Percentiles rank a stretch among this genome's conserved stretches.
Conservation (phyloP, 73 alveolate genomes). For the Tetrahymena elliotti region DNA sequence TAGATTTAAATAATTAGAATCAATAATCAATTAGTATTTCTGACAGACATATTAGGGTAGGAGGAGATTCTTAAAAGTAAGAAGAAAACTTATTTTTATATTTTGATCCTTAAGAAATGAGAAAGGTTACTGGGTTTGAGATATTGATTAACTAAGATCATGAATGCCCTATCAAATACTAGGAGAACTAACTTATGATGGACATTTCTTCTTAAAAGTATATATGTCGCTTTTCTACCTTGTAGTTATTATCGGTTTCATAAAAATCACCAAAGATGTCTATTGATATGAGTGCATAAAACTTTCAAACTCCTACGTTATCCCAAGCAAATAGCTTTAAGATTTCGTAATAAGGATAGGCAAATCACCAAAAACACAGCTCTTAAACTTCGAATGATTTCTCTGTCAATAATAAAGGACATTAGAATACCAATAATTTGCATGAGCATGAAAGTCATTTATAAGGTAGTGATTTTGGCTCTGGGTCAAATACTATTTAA, state of each 20-base stretch:
- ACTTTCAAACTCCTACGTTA: background rate
- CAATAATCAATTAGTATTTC: background rate
- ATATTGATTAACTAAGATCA: background rate
- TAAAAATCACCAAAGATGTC: background rate
- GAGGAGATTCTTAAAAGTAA: background rate
- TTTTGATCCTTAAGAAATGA: background rate
- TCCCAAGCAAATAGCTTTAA: background rate
- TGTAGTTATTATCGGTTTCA: background rate
- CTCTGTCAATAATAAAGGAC: background rate
- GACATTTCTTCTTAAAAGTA: background rate
- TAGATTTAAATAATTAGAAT: background rate
- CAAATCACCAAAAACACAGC: background rate
- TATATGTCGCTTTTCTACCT: background rate
- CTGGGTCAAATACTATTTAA: background rate
- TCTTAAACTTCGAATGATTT: background rate
- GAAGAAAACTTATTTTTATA: background rate
- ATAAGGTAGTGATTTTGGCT: background rate
- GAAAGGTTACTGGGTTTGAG: background rate
- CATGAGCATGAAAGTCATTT: background rate
- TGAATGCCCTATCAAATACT: background rate
- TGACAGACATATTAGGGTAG: background rate
- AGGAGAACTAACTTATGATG: background rate
- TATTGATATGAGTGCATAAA: background rate
- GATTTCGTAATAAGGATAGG: background rate
- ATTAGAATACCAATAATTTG: no score